Evolutionary conservation across 495 filamentous ascomycete species (phyloP).

Genomic region (Lasiosphaeriaceae sp.): DNA sequence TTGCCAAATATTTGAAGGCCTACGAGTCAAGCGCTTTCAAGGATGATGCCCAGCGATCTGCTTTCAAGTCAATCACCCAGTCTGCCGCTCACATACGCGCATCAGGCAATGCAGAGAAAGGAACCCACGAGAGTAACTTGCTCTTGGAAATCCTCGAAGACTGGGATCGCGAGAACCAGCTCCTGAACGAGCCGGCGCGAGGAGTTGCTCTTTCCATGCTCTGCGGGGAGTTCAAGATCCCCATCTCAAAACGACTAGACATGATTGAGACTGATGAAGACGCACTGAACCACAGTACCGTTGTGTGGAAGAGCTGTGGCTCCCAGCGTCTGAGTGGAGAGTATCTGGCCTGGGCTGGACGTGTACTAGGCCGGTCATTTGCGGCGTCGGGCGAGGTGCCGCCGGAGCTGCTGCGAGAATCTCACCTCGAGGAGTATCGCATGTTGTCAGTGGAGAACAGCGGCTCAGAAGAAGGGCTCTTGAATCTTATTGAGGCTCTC

Average conservation of each 20-base stretch:
- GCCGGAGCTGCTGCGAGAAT: constrained; percentile 54
- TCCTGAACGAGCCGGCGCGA: constrained; percentile 65
- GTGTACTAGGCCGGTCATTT: constrained; percentile 80
- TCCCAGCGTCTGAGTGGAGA: constrained; percentile 54
- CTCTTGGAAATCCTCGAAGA: constrained; percentile 73
- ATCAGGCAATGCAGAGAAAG: constrained; percentile 56
- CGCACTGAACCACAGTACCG: constrained; percentile 55
- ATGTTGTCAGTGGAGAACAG: constrained; percentile 33
- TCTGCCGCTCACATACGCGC: constrained; percentile 57
- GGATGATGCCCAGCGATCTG: constrained; percentile 37
- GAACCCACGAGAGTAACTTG: constrained; percentile 66
- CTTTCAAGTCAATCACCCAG: constrained; percentile 61
- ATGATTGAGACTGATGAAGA: constrained; percentile 59
- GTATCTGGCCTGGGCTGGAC: constrained; percentile 80
- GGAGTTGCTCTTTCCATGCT: constrained; percentile 71
- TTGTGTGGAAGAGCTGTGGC: constrained; percentile 72
- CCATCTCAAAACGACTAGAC: constrained; percentile 52
- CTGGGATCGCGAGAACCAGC: constrained; percentile 51
- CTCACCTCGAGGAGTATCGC: constrained; percentile 47
- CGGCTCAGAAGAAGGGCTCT: constrained; percentile 48
- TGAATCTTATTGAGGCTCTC: constrained; percentile 64
- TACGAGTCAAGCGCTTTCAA: constrained; percentile 52
- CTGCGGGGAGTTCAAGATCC: constrained; percentile 63
- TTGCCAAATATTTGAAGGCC: constrained; percentile 55
- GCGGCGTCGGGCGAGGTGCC: constrained; percentile 66